Conservation (phyloP, 768 basidiomycete genomes). For the Lactarius tabidus region DNA sequence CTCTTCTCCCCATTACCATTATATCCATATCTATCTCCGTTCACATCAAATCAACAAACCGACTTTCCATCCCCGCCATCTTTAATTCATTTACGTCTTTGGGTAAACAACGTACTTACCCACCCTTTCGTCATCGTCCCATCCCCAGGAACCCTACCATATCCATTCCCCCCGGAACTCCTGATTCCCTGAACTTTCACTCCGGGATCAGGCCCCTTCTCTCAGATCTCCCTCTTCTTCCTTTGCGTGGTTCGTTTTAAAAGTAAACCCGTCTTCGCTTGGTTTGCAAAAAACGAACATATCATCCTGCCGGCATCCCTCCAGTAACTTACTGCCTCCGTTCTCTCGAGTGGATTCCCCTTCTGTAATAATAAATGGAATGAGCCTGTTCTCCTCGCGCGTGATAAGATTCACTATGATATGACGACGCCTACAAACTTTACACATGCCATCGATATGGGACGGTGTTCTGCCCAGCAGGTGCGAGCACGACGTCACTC, state of each 20-base stretch:
- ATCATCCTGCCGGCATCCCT: constrained; percentile 19
- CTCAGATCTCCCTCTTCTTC: constrained; percentile 19
- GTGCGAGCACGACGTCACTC: constrained; percentile 20
- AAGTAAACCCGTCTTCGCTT: constrained; percentile 14
- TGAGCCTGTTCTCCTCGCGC: background rate
- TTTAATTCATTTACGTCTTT: constrained; percentile 24
- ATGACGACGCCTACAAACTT: constrained; percentile 16
- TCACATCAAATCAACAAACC: constrained; percentile 23
- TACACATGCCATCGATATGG: constrained; percentile 23
- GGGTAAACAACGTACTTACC: constrained; percentile 24
- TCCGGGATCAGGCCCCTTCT: constrained; percentile 10
- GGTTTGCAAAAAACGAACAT: constrained; percentile 5
- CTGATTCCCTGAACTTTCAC: constrained; percentile 15
- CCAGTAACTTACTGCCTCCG: constrained; percentile 15
- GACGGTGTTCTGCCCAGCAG: constrained; percentile 7
- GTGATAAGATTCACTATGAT: constrained; percentile 22
- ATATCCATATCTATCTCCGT: constrained; percentile 25
- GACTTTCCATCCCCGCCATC: constrained; percentile 22
- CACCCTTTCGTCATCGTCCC: constrained; percentile 20
- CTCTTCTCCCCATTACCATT: constrained; percentile 18
- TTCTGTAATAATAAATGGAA: background rate
- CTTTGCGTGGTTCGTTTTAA: constrained; percentile 14
- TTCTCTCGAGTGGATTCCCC: background rate
- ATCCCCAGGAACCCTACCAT: constrained; percentile 21
- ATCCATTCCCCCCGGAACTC: constrained; percentile 23